Evolutionary conservation across 176 grass and related monocot species (phyloP).

Genomic region (Poa annua): DNA sequence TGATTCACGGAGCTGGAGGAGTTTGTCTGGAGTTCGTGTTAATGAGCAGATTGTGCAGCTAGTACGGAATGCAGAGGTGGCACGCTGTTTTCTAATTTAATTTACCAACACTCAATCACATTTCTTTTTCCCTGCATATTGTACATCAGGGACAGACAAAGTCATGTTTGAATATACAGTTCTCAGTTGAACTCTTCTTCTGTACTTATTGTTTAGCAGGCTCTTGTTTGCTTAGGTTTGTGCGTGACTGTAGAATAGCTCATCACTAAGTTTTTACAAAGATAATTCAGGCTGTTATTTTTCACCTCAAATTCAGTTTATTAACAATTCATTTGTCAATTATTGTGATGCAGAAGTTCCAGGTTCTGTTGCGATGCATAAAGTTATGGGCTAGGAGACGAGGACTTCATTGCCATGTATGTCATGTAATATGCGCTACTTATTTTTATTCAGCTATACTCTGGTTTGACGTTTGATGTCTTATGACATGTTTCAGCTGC

Average conservation of each 20-base stretch:
- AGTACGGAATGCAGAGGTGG: constrained; percentile 66
- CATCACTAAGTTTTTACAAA: not conserved
- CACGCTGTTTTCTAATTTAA: constrained; percentile 12
- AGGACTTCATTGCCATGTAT: constrained; percentile 70
- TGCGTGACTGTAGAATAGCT: constrained; percentile 13
- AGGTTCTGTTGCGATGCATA: constrained; percentile 61
- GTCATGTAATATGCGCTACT: constrained; percentile 31
- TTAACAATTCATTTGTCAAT: constrained; percentile 22
- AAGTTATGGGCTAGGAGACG: constrained; percentile 73
- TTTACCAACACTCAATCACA: not conserved
- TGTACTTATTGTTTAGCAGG: not conserved
- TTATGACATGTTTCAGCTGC: constrained; percentile 48
- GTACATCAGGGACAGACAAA: not conserved
- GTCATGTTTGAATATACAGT: not conserved
- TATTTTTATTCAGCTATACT: constrained; percentile 18
- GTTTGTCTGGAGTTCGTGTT: constrained; percentile 71
- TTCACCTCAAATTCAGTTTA: not conserved
- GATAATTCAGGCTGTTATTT: not conserved
- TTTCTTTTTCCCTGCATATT: constrained; percentile 1
- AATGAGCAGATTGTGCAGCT: constrained; percentile 69
- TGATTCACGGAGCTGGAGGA: constrained; percentile 64
- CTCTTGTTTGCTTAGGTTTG: constrained; percentile 5
- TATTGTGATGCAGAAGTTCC: constrained; percentile 59
- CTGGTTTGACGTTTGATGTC: constrained; percentile 19
- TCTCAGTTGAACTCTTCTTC: not conserved